Percentiles rank a stretch among this genome's conserved stretches.
These are phyloP conservation scores for Fraxinus anomala DNA, from an alignment of 257 asterid species.

Conservation along the genomic window DNA sequence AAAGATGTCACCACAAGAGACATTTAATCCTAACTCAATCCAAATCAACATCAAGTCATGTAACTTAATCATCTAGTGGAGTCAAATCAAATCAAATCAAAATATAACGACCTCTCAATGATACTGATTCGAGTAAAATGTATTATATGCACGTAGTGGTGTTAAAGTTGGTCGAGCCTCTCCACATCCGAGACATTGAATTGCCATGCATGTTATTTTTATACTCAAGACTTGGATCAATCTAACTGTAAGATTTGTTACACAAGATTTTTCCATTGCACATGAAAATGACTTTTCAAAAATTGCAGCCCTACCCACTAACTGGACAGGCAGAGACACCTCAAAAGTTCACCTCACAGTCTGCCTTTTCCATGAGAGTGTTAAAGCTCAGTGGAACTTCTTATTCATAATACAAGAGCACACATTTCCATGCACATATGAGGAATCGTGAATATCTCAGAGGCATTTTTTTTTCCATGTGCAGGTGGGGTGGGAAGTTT, in stretches of 20 bases:
- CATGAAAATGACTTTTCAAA: slow-evolving; percentile 60
- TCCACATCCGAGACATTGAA: no score
- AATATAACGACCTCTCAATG: not conserved
- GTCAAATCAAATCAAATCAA: no score
- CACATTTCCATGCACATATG: slow-evolving; percentile 54
- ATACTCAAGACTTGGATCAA: not conserved
- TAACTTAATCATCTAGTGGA: not conserved
- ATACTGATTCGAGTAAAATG: no score
- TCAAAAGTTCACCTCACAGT: slow-evolving; percentile 37
- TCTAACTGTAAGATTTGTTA: not conserved
- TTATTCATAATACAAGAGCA: slow-evolving; percentile 49
- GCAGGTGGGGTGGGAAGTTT: not conserved
- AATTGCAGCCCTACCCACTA: slow-evolving; percentile 34
- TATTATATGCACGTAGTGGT: no score
- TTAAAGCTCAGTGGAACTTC: slow-evolving; percentile 45
- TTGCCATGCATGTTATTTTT: not conserved
- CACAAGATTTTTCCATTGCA: slow-evolving; percentile 13
- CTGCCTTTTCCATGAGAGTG: slow-evolving; percentile 34
- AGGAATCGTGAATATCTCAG: slow-evolving; percentile 30
- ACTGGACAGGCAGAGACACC: slow-evolving; percentile 44
- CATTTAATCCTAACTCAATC: not conserved
- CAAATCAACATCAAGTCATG: not conserved
- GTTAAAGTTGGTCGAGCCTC: no score
- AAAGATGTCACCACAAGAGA: not conserved
- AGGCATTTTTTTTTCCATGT: slow-evolving; percentile 5